A percentile compares a stretch with the other conserved stretches of the same genome.
These are phyloP conservation scores for Xylaria acuta DNA, from an alignment of 495 filamentous ascomycete species.

Conservation along the genomic window DNA sequence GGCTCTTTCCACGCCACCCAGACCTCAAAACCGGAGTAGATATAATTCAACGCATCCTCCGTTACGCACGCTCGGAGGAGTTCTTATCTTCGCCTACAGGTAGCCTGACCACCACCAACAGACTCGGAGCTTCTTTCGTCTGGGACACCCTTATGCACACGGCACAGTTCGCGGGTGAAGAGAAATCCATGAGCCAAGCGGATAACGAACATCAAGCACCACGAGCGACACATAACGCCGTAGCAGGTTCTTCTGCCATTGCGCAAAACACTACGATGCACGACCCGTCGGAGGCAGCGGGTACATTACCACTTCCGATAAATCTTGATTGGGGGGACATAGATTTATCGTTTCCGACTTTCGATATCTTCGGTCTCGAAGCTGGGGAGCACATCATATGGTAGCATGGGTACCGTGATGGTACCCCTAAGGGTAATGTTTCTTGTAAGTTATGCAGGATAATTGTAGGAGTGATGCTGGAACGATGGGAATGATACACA, in stretches of 20 bases:
- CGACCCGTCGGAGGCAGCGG: not conserved
- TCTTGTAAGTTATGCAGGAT: not conserved
- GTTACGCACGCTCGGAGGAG: conserved; percentile 1
- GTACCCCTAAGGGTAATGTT: not conserved
- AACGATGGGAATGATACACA: not conserved
- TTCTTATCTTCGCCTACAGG: conserved; percentile 7
- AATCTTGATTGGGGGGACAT: conserved; percentile 18
- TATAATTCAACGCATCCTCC: conserved; percentile 11
- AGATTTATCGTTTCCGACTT: conserved; percentile 9
- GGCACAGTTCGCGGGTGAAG: not conserved
- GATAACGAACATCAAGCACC: not conserved
- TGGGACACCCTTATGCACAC: conserved; percentile 8
- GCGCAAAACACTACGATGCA: not conserved
- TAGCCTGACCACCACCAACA: not conserved
- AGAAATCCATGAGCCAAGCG: not conserved
- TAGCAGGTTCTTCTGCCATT: not conserved
- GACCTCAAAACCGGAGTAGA: not conserved
- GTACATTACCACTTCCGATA: not conserved
- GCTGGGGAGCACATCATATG: conserved; percentile 19
- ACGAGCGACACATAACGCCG: not conserved
- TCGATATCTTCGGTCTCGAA: conserved; percentile 20
- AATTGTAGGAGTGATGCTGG: not conserved
- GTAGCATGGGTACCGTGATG: not conserved
- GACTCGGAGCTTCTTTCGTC: conserved; percentile 15
- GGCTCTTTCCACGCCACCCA: not conserved